Base-by-base conservation (phyloP, 495 filamentous ascomycete species). In the Penicillium pancosmium region DNA sequence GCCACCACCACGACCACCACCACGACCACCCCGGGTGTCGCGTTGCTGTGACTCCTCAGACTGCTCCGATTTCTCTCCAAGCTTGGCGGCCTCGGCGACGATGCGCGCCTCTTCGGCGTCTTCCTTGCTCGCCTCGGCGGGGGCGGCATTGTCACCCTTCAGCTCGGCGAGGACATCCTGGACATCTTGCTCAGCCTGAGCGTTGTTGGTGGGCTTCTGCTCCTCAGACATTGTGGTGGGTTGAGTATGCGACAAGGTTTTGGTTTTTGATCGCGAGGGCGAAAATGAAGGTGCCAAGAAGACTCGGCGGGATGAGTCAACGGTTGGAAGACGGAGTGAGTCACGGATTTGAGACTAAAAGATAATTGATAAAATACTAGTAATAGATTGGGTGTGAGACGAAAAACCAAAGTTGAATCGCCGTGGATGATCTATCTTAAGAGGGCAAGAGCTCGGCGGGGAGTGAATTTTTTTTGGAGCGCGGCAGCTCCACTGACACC, bases 121-220 rank as follows among this genome's bases (percentile, higher is more conserved):
- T 21, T 70, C 70, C 55, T 75, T 69, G 47, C 65, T 53, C 35
- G 71, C 62, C 59, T 67, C 65, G 61, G 68, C 71, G 11, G 59
- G 25, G 35, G 64, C 52, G n/a, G 55, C 60, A 23, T 63, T 57
- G 34, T 77, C 74, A n/a, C 60, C 76, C 68, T 80, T 78, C 70
- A 80, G 63, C 61, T 80, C 78, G 11, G 75, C 72, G 31, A 79
- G 71, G 15, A 79, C 72, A 59, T 74, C 72, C 70, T 79, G 76
- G 35, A 80, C 78, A 68, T 80, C 77, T 68, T 78, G 68, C 60
- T 74, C 74, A 15, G 78, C 74, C 50, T 77, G 76, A 43, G 68
- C 61, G 51, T 79, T 79, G 55, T 66, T 62, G 57, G 64, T 64
- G 52, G 69, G 59, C 66, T 79, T 79, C 52, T 76, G 68, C 64